Percentiles rank a stretch among this genome's conserved stretches.
Evolutionary conservation across 768 basidiomycete species (phyloP).

Genomic region (Rubroboletus pulcherrimus): DNA sequence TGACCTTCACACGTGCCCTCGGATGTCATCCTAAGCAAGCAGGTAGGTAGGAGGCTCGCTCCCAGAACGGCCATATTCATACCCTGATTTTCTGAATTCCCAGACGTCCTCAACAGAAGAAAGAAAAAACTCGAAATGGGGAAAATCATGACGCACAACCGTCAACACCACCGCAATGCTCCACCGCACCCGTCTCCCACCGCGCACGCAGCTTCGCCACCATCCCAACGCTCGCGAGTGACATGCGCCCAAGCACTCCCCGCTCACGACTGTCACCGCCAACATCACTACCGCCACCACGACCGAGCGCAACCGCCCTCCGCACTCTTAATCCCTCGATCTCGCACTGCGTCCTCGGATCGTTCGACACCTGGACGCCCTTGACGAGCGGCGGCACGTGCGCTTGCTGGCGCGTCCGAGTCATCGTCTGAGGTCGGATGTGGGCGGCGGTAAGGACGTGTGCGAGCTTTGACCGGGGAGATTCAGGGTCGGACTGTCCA

Average conservation of each 20-base stretch:
- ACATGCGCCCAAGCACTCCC: background rate
- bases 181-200: conserved; percentile 14
- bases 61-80: no score
- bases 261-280: background rate
- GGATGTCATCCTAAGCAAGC: no score
- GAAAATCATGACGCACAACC: background rate
- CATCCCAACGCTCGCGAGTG: conserved; percentile 11
- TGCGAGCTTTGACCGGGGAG: conserved; percentile 23
- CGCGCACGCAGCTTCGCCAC: conserved; percentile 20
- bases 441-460: conserved; percentile 9
- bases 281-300: background rate
- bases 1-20: no score
- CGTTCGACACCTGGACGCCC: conserved; percentile 2
- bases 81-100: no score
- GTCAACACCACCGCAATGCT: background rate
- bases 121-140: background rate
- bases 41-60: no score
- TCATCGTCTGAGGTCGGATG: background rate
- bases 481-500: background rate
- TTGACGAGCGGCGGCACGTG: background rate
- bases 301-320: background rate
- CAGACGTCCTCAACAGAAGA: background rate
- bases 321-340: conserved; percentile 2
- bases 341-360: conserved; percentile 5
- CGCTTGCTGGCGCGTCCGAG: background rate